Base-by-base conservation (phyloP, 2,329 filamentous ascomycete species). In the Claviceps pazoutovae region DNA sequence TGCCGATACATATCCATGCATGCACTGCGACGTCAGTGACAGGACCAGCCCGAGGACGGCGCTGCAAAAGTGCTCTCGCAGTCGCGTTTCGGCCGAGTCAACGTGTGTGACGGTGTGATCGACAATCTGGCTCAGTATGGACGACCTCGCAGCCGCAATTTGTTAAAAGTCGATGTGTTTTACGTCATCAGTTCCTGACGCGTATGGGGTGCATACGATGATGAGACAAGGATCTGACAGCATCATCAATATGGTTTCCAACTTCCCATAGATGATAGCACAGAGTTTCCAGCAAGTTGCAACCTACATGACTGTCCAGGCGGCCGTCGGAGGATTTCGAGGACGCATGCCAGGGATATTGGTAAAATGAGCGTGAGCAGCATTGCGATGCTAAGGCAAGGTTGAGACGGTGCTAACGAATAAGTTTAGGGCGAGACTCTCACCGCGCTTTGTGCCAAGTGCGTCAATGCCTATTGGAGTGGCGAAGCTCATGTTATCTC, bases 141-240 rank as follows among this genome's bases (percentile, higher is more conserved):
- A 56, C 56, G 21, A 50, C 46, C 16, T 56, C 63, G 26, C 57
- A 73, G 71, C 3, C 57, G 66, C 0, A 68, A 67, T 54, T 62
- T 62, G 2, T 75, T 69, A 63, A 70, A 74, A 11, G 47, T 55
- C 5, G 69, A 71, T 55, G 56, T 41, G 63, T 68, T 23, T 61
- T 74, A 34, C 62, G 71, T 0, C 73, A 75, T 42, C 56, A 60
- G 2, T 66, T 94, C 39, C 72, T 94, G 13, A 78, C 85, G 14
- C 83, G 94, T 30, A 67, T 84, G 76, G 79, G 0, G 66, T 80
- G 17, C 83, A 82, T 0, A 82, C 82, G 60, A 74, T 94, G 16
- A 54, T 48, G 34, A 30, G 49, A 11, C 54, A 53, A 0, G 39
- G 56, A 5, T 49, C 67, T 0, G 61, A 86, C 79, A 3, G 70